Evolutionary conservation across 208 protist species (phyloP).

Genomic region (Trypanosoma lewisi): DNA sequence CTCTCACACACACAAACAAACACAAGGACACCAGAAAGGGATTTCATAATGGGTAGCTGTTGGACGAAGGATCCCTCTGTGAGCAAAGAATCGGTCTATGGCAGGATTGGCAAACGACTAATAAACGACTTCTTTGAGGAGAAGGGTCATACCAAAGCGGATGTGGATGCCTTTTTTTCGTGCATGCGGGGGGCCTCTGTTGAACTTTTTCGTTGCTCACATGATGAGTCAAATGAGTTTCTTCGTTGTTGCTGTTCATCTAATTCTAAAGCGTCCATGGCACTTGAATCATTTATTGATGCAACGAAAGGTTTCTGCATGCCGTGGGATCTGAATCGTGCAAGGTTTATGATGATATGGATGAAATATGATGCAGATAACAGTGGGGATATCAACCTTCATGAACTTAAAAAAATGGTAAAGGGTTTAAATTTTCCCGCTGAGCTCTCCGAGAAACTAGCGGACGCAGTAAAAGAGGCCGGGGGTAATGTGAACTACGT

Average conservation of each 20-base stretch:
- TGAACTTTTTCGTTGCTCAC: slow-evolving; percentile 39
- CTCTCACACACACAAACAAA: too few species aligned
- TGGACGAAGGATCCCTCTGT: slow-evolving; percentile 15
- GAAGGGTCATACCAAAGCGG: slow-evolving; percentile 25
- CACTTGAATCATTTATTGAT: slow-evolving; percentile 35
- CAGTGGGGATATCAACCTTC: slow-evolving; percentile 51
- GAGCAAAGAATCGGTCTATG: slow-evolving; percentile 30
- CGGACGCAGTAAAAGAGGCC: slow-evolving; percentile 30
- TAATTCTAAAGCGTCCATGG: slow-evolving; percentile 29
- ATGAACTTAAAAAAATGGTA: slow-evolving; percentile 45
- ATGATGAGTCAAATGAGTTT: slow-evolving; percentile 48
- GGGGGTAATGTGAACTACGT: slow-evolving; percentile 34
- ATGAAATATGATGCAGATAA: slow-evolving; percentile 59
- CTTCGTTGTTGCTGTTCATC: slow-evolving; percentile 35
- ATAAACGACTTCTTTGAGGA: slow-evolving; percentile 44
- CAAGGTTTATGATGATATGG: slow-evolving; percentile 71
- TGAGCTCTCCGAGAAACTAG: slow-evolving; percentile 34
- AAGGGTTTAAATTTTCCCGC: slow-evolving; percentile 51
- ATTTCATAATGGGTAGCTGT: slow-evolving; percentile 33
- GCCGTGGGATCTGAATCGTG: slow-evolving; percentile 39
- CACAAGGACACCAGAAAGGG: too few species aligned
- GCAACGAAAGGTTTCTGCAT: slow-evolving; percentile 23
- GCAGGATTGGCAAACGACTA: slow-evolving; percentile 33
- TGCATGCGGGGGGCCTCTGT: slow-evolving; percentile 40
- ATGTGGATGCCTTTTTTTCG: slow-evolving; percentile 51